phyloP scores from a whole-genome alignment of 176 grass and related monocot genomes.

The Pontederia crassipes region DNA sequence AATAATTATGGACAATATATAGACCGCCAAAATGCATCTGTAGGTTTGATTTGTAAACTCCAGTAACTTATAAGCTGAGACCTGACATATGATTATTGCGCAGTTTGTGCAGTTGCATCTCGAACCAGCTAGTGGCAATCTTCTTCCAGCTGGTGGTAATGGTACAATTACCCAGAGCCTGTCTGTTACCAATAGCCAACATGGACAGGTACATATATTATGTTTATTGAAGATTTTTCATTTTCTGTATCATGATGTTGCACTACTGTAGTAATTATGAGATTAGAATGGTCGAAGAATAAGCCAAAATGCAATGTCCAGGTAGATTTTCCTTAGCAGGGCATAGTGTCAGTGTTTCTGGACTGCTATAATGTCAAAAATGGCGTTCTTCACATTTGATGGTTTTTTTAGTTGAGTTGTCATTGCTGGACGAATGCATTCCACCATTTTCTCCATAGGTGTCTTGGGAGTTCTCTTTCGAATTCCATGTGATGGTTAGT shows the following conservation, averaged over 20 bases:
- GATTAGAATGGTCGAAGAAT: neutral
- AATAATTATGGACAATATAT: too few relatives aligned
- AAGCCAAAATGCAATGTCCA: neutral
- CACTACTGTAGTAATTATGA: neutral
- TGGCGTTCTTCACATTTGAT: too few relatives aligned
- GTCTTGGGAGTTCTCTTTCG: too few relatives aligned
- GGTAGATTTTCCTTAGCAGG: neutral
- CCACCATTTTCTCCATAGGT: too few relatives aligned
- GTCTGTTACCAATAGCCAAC: conserved; percentile 73
- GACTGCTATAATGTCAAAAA: too few relatives aligned
- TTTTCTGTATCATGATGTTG: neutral
- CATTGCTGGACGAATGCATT: too few relatives aligned
- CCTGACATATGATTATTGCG: conserved; percentile 20
- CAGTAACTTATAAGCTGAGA: neutral
- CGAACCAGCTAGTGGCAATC: conserved; percentile 77
- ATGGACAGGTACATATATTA: conserved; percentile 67
- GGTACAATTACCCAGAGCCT: conserved; percentile 68
- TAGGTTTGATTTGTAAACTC: too few relatives aligned
- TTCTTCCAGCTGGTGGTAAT: conserved; percentile 54
- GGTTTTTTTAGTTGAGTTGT: too few relatives aligned
- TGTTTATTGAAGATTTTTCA: neutral
- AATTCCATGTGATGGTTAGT: too few relatives aligned
- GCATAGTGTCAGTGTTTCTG: neutral
- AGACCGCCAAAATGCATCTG: too few relatives aligned
- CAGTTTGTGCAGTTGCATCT: conserved; percentile 85